Evolutionary conservation across 139 green algal species (phyloP).

Genomic region (Zygnema cylindricum): DNA sequence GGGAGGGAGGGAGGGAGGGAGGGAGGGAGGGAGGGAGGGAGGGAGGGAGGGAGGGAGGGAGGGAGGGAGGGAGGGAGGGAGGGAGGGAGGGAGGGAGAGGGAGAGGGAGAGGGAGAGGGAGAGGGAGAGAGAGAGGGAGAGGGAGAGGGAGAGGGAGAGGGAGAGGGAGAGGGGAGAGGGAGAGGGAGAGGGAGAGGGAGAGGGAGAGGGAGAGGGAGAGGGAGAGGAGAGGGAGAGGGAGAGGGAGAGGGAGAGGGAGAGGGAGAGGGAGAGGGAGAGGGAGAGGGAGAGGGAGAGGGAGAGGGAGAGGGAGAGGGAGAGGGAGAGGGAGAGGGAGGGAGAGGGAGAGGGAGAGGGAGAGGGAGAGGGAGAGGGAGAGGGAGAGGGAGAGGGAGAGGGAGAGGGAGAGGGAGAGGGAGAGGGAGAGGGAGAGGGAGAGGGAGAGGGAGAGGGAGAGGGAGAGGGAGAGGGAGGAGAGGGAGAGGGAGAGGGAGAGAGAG

Average conservation of each 20-base stretch:
- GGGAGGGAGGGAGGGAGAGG: too few species aligned
- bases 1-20: neutral
- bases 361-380: neutral
- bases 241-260: neutral
- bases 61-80: neutral
- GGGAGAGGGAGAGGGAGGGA: neutral
- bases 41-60: neutral
- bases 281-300: neutral
- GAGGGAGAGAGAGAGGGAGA: neutral
- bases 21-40: neutral
- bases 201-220: neutral
- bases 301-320: neutral
- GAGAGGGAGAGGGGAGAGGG: too few species aligned
- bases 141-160: neutral
- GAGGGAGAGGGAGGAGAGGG: neutral
- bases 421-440: conserved; percentile 21
- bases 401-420: neutral
- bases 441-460: neutral
- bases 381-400: neutral
- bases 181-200: neutral
- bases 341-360: neutral
- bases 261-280: neutral
- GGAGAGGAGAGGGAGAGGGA: neutral
- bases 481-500: neutral
- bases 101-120: neutral